Base-by-base conservation (phyloP, 306 rosid species). In the Quillaja saponaria region DNA sequence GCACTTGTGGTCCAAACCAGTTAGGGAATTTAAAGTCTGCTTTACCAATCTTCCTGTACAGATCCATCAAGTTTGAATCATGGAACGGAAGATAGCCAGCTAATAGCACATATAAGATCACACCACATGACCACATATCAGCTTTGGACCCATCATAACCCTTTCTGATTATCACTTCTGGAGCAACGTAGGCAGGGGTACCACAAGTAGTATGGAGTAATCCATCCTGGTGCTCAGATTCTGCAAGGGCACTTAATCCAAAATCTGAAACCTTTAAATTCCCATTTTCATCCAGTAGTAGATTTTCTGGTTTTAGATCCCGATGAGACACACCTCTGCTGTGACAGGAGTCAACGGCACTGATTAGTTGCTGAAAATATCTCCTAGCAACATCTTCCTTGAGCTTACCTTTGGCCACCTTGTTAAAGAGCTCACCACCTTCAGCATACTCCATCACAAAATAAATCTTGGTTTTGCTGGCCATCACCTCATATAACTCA, bases 101-200 rank as follows among this genome's bases (percentile, higher is more conserved):
- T 78, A 94, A 71, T 1, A 94, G 85, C 78, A 84, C 99, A 58
- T 20, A 94, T 73, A 94, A 76, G 77, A 94, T 69, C 80, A 94
- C 99, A 57, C 99, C 99, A 34, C 96, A 90, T 1, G 99, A 94
- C 99, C 99, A 94, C 61, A 90, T 83, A 80, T 94, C 99, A 49
- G 99, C 90, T 80, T 90, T 94, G 53, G 64, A 5, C 28, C 99
- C 99, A 59, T 90, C 97, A 49, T 94, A 94, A 25, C 97, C 99
- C 60, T 56, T 85, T 76, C 99, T 71, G 80, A 64, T 83, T 42
- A 94, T 90, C 50, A 94, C 88, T 80, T 94, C 99, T 3, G 99
- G 96, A 55, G 97, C 82, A 71, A 90, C 97, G 49, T 94, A 94
- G 12, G 99, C 91, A 55, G 97, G 99, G 10, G 99, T 94, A 40